phyloP scores from a whole-genome alignment of 2,329 filamentous ascomycete species.

The Pezizomycotina sp. region DNA sequence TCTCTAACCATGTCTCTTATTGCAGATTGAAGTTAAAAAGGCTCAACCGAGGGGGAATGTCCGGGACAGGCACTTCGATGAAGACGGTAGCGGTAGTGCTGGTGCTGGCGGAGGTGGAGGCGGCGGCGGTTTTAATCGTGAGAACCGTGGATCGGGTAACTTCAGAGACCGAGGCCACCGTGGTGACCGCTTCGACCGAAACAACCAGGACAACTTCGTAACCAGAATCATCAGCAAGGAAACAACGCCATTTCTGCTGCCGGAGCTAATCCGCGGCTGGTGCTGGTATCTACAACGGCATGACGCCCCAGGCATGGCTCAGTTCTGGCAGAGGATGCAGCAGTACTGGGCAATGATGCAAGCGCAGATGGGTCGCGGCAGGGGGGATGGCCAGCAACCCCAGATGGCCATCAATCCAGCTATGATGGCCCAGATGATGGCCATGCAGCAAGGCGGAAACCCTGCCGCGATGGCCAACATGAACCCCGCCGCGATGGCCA shows the following conservation, averaged over 20 bases:
- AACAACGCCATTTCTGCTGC: slow-evolving; percentile 27
- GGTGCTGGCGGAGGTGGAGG: slow-evolving; percentile 25
- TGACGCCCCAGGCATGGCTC: slow-evolving; percentile 95
- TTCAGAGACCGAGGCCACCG: slow-evolving; percentile 29
- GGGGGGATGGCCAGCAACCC: slow-evolving; percentile 43
- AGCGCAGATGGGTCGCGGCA: slow-evolving; percentile 50
- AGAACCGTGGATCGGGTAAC: slow-evolving; percentile 31
- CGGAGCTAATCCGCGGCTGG: slow-evolving; percentile 28
- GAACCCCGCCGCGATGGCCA: slow-evolving; percentile 20
- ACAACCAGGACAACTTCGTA: slow-evolving; percentile 3
- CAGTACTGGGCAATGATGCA: slow-evolving; percentile 76
- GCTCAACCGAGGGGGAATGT: slow-evolving; percentile 90
- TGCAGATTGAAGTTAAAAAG: slow-evolving; percentile 81
- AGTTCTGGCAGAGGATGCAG: slow-evolving; percentile 97
- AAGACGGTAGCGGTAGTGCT: slow-evolving; percentile 43
- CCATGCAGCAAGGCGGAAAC: too few species aligned
- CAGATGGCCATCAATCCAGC: slow-evolving; percentile 40
- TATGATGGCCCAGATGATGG: too few species aligned
- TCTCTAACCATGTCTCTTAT: slow-evolving; percentile 1
- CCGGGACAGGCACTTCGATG: slow-evolving; percentile 50
- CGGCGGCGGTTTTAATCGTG: slow-evolving; percentile 28
- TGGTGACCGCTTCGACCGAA: slow-evolving; percentile 22
- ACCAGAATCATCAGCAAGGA: slow-evolving; percentile 5
- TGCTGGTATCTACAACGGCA: slow-evolving; percentile 38
- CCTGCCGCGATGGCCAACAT: slow-evolving; percentile 8